Percentiles rank a stretch among this genome's conserved stretches.
phyloP scores from a whole-genome alignment of 2,329 filamentous ascomycete species.

The Penicillium sp. region DNA sequence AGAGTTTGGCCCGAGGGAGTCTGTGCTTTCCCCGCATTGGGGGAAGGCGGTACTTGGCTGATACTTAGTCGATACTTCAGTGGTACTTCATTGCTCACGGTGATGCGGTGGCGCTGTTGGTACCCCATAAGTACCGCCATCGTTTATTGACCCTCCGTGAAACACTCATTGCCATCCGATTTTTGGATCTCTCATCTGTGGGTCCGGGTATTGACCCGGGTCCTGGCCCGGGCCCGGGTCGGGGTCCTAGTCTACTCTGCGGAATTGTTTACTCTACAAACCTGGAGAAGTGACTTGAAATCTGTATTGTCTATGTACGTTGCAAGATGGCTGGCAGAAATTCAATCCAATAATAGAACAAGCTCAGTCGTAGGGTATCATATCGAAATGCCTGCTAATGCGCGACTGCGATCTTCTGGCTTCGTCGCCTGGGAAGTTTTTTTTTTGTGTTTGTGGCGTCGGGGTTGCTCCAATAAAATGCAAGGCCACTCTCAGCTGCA shows the following conservation, averaged over 20 bases:
- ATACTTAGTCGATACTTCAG: constrained; percentile 9
- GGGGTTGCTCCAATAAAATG: constrained; percentile 20
- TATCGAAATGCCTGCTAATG: constrained; percentile 49
- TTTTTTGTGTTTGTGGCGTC: constrained; percentile 21
- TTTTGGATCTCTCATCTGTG: not conserved
- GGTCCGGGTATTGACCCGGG: too few relatives aligned
- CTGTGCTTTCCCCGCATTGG: constrained; percentile 30
- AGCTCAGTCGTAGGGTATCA: constrained; percentile 49
- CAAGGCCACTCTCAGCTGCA: constrained; percentile 7
- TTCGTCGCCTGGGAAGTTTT: constrained; percentile 23
- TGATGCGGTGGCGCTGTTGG: not conserved
- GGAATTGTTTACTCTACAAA: too few relatives aligned
- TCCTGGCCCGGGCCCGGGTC: too few relatives aligned
- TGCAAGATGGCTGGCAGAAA: constrained; percentile 17
- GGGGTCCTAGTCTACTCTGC: too few relatives aligned
- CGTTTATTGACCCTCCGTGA: too few relatives aligned
- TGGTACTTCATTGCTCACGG: not conserved
- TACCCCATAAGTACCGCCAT: not conserved
- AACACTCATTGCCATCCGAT: not conserved
- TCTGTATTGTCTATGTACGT: constrained; percentile 22
- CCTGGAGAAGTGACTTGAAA: constrained; percentile 7
- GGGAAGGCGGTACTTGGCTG: constrained; percentile 8
- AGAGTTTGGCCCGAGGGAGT: constrained; percentile 3
- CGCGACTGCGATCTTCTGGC: constrained; percentile 40
- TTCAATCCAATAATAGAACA: constrained; percentile 26